Evolutionary conservation across 1,139 yeast genomes (phyloP), one percentile per base, ranked within the genome.

Genomic region (Yamadazyma taylorii): DNA sequence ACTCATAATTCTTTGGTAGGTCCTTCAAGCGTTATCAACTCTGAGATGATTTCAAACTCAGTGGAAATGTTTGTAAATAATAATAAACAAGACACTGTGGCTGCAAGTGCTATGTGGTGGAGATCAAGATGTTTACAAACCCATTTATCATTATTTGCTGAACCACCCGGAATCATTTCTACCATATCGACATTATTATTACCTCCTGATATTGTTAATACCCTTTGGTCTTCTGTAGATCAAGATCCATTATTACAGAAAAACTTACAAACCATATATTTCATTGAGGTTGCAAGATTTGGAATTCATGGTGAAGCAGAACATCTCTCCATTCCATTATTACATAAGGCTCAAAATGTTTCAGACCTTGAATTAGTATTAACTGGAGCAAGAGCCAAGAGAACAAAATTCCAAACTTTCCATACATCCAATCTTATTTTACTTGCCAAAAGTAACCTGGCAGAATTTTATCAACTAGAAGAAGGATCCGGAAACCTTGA

Each of bases 371-470:
- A 73, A 30, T 75, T 84, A 44, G 75, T 83, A 1, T 63, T 90
- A 34, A 84, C 97, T 1, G 98, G 98, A 46, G 87, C 92, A 34
- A 79, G 81, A 49, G 97, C 96, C 5, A 85, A 83, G 55, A 73
- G 94, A 56, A 90, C 98, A 3, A 87, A 86, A 57, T 86, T 68
- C 55, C 99, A 92, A 61, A 74, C 73, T 32, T 74, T 70, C 33
- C 79, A 81, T 17, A 77, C 85, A 12, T 76, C 96, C 0, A 79
- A 88, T 33, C 73, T 92, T 46, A 75, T 90, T n/a, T 77, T 89
- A 22, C 63, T 90, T 25, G 97, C 97, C 1, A 77, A 77, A 47
- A 78, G 84, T 45, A 34, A 32, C 13, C 23, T 13, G 1, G n/a
- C 26, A 4, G 41, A 37, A 13, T 45, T 64, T 11, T 58, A 52